Base-by-base conservation (phyloP, 306 rosid genomes). In the Alnus glutinosa region DNA sequence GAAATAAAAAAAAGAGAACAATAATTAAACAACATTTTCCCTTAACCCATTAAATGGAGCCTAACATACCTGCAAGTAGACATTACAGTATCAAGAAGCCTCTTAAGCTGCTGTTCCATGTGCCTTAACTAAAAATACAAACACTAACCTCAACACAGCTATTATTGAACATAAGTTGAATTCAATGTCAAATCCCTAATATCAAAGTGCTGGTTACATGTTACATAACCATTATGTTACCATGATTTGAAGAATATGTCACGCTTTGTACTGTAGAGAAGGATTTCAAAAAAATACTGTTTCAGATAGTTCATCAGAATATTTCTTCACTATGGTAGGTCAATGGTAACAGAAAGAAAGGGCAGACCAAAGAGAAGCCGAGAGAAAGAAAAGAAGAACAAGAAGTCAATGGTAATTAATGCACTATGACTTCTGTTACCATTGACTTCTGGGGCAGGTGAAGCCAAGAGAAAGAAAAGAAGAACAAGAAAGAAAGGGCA, bases 41-140 rank as follows among this genome's bases (percentile, higher is more conserved):
- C 12, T 18, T 72, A 66, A 55, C 47, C 37, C 32, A 71, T 16
- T n/a, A 66, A 37, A 71, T 66, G 75, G 10, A 62, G 46, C 28
- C 71, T 8, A 70, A 47, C 70, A 55, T 83, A 90, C 98, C 98
- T 92, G 96, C 90, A 89, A 32, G 82, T 84, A 39, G 90, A 79
- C 89, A 73, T 78, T 71, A 87, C 86, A 47, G 79, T 75, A 81
- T 90, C 88, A 80, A 92, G 97, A 86, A 95, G 85, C 44, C 82
- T 69, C 85, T 91, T 97, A 73, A 95, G 91, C 75, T 82, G 88
- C 75, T 85, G 87, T 85, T 92, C 96, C 93, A 92, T 92, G 81
- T 89, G 81, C 63, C 85, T 90, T 61, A 95, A 88, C 98, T 95
- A 80, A 79, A 77, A 80, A 68, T n/a, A 69, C 23, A 79, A 75